Evolutionary conservation across 306 rosid genomes (phyloP), one percentile per base, ranked within the genome.

Genomic region (Trifolium subterraneum): DNA sequence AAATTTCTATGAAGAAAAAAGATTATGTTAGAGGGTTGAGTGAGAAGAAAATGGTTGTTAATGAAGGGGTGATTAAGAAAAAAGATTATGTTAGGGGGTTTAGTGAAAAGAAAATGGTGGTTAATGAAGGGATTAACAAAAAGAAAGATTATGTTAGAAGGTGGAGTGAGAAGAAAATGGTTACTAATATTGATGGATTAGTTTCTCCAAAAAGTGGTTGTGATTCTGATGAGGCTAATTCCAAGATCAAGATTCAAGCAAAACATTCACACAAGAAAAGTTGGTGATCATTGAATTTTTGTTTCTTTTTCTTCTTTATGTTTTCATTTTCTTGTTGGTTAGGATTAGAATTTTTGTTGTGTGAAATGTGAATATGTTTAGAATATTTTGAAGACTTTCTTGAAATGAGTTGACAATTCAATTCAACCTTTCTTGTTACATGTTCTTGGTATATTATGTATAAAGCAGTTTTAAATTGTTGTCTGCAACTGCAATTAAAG

Each of bases 181-280:
- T 19, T 4, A 25, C 4, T 56, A 22, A 16, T 25, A 81, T 77
- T 38, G 81, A 78, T 25, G 81, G 74, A 3, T 59, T 77, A 33
- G 48, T 75, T 70, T 81, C 81, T 54, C 70, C 77, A 42, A 63
- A 1, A 64, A 63, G 15, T 72, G 74, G 55, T 35, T 59, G 50
- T 35, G 47, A 29, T 68, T 42, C 39, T 0, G 79, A 69, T 36
- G 65, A 60, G 18, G 39, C 41, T 58, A 63, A 15, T 13, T 62
- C 19, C 2, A 80, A 77, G 72, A 75, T 58, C 50, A 84, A 76
- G 45, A 74, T 82, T 18, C 38, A 75, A 7, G 31, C 42, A 25
- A 65, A 80, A 50, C 83, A 68, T 27, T 80, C 75, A 25, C 87
- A 75, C 35, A 86, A 70, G 80, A 88, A 82, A 83, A 86, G 85